Evolutionary conservation across 768 basidiomycete genomes (phyloP).

Genomic region (Serendipita sp.): DNA sequence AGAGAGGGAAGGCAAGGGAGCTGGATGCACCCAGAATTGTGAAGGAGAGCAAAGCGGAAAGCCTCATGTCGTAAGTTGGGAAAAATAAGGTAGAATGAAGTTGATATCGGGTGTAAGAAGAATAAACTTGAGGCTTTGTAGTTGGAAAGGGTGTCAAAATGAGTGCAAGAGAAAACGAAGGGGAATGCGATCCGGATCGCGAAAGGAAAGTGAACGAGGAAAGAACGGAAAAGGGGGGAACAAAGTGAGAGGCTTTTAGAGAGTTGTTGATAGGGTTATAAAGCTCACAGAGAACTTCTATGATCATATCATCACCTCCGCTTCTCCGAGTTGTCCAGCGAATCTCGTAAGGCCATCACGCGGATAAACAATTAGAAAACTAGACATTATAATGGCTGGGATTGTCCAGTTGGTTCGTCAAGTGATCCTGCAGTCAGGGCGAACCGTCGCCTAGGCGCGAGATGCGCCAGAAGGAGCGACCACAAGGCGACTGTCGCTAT

Average conservation of each 20-base stretch:
- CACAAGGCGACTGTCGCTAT: too few relatives aligned
- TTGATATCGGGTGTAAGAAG: background rate
- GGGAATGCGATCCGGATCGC: constrained; percentile 6
- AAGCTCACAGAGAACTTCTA: background rate
- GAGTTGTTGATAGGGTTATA: background rate
- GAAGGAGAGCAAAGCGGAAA: background rate
- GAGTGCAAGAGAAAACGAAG: background rate
- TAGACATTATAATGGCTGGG: too few relatives aligned
- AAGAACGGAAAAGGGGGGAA: background rate
- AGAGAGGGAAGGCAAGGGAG: background rate
- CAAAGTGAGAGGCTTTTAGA: background rate
- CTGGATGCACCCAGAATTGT: background rate
- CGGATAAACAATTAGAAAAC: too few relatives aligned
- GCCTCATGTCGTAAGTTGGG: background rate
- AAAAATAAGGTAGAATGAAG: background rate
- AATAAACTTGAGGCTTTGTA: background rate
- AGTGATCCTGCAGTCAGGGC: too few relatives aligned
- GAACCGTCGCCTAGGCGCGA: too few relatives aligned
- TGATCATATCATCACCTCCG: too few relatives aligned
- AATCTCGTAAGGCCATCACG: too few relatives aligned
- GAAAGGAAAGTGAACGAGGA: background rate
- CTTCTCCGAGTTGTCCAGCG: background rate
- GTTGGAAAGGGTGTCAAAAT: background rate
- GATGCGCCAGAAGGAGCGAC: too few relatives aligned
- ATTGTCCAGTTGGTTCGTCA: too few relatives aligned